Evolutionary conservation across 495 filamentous ascomycete species (phyloP), one percentile per base, ranked within the genome.

Genomic region (Aspergillus leporis): DNA sequence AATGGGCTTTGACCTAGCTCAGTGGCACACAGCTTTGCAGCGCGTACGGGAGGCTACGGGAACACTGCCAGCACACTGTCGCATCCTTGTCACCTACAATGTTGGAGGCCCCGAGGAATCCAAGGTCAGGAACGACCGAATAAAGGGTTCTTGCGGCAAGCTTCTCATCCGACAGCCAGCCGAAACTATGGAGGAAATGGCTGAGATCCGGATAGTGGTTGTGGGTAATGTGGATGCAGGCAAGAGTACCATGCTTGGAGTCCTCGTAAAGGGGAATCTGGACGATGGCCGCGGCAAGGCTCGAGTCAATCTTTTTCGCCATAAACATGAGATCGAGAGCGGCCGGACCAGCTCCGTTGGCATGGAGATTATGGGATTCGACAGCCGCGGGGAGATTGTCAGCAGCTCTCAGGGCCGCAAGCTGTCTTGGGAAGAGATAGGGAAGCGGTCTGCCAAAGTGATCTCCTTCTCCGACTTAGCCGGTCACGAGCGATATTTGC

Each of bases 341-440:
- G 94, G 94, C 0, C 83, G 94, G 58, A 98, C 94, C 7, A 94
- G 90, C 71, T 98, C 95, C 2, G 94, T 98, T 4, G 94, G 94
- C 25, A 90, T 96, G 91, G 94, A 98, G 72, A 98, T 98, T 50
- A 94, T 98, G 91, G 94, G 94, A 12, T 98, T 97, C 65, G 93
- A 98, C 71, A 90, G 88, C 57, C 83, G 81, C 54, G 94, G 95
- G 18, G 89, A 97, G 28, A 87, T 96, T 40, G 83, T 98, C 49
- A 81, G 86, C 28, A 91, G 89, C 25, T 88, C 89, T 0, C 88
- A 92, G 9, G 95, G 94, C 4, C 81, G 92, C 55, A 93, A 91
- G 69, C 77, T 98, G 25, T 92, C 92, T 21, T 98, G 94, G 94
- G 94, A 98, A 67, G 94, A 98, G 72, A 97, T 98, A 71, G 95